These are phyloP conservation scores for Lycium ferocissimum DNA, from an alignment of 257 asterid genomes.

Conservation along the genomic window DNA sequence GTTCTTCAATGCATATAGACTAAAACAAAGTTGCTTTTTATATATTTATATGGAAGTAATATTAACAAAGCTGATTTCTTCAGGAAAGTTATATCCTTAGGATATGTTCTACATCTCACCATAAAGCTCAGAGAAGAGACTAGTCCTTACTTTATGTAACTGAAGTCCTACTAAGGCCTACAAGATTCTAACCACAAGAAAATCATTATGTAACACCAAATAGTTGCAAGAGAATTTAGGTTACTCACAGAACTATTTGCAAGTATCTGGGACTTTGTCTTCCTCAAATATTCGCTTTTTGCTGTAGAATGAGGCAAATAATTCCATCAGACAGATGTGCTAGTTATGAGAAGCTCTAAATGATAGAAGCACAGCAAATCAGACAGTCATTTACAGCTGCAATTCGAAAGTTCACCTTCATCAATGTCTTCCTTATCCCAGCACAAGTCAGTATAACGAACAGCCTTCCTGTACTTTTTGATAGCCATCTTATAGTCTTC, in stretches of 20 bases:
- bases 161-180: not conserved
- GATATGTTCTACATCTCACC: not conserved
- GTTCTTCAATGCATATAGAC: not conserved
- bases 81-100: not conserved
- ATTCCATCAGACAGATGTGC: slow-evolving; percentile 16
- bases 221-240: not conserved
- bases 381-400: not conserved
- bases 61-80: slow-evolving; percentile 15
- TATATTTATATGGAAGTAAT: not conserved
- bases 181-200: not conserved
- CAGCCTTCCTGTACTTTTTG: slow-evolving; percentile 47
- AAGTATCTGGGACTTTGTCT: slow-evolving; percentile 48
- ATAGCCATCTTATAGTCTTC: slow-evolving; percentile 49
- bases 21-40: not conserved
- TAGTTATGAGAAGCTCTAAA: slow-evolving; percentile 8
- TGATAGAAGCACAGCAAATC: slow-evolving; percentile 4
- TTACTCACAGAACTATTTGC: slow-evolving; percentile 52
- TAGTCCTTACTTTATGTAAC: not conserved
- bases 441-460: slow-evolving; percentile 43
- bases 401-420: slow-evolving; percentile 35
- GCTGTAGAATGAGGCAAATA: slow-evolving; percentile 36
- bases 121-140: not conserved
- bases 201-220: not conserved
- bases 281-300: slow-evolving; percentile 40
- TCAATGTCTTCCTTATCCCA: slow-evolving; percentile 48